Base-by-base conservation (phyloP, 331 rosid genomes). In the Rhamnella rubrinervis region DNA sequence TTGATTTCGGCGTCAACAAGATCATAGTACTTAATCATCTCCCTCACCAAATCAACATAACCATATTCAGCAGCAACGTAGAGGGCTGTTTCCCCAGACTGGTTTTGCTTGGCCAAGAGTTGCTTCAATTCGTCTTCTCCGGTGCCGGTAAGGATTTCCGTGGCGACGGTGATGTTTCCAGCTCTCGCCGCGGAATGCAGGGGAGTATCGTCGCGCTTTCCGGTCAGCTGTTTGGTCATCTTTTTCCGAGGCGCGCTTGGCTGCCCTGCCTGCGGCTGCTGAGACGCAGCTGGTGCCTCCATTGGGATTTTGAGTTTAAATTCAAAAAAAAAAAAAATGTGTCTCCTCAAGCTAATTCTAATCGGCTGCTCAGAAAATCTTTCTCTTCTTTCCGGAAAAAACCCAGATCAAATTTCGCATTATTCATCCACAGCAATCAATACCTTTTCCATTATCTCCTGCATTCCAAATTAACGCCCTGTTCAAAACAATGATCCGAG, bases 41-140 rank as follows among this genome's bases (percentile, higher is more conserved):
- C 97, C 78, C 89, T 85, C 1, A 91, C 99, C 56, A 89, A 47
- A 77, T 91, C 90, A 19, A 77, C 74, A 67, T 80, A 86, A 19
- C 99, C 97, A 74, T 87, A 84, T 57, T 91, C 99, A 20, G 97
- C 90, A 64, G 99, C 96, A 39, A 91, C 80, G 76, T 91, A 95
- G 47, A 95, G 90, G 11, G 96, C 83, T 0, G 99, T 95, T 79
- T 95, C 99, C 17, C 88, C 97, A 61, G 92, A 84, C 68, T 90
- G 96, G 60, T 95, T 95, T 72, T 86, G 93, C 80, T 82, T 87
- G 18, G 86, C 75, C 75, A 89, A 72, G 47, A 83, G 70, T 39
- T 82, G 85, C 61, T 55, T 81, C 76, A 89, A 71, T 35, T 79
- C 89, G 15, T 35, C 64, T 71, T 79, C 99, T 11, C 77, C 75